Base-by-base conservation (phyloP, 352 stramenopile genomes). In the Peronosclerospora sorghi region DNA sequence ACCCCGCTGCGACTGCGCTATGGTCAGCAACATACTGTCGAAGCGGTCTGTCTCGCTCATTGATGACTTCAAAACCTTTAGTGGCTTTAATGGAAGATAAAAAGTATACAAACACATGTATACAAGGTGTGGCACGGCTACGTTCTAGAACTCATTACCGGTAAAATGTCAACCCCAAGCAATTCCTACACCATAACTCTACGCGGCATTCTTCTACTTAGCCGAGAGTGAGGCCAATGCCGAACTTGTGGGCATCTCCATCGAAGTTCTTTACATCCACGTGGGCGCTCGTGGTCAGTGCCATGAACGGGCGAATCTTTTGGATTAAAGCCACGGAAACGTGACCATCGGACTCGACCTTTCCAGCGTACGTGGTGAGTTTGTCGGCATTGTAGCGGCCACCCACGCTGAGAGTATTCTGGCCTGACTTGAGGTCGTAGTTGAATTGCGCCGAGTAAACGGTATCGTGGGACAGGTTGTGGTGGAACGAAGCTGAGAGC, bases 11-110 rank as follows among this genome's bases (percentile, higher is more conserved):
- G 95, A 91, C 70, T 98, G 93, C 45, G 96, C 94, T 30, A 99
- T 92, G 56, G 94, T 97, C 69, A 99, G 67, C 52, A 98, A 87
- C 56, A 99, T 73, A 15, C 76, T 89, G 68, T 99, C 96, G 59
- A 89, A 93, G 45, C 80, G 77, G 41, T 86, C 75, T 26, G 56
- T 68, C 51, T 85, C 76, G 36, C 61, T 82, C 73, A 86, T 88
- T 26, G 15, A 6, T 30, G 6, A 10, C 26, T 6, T 10, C 26
- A 30, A 10, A 10, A 30, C 26, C 10, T 30, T 10, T 10, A 30
- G 26, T 30, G n/a, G n/a, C n/a, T n/a, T n/a, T n/a, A n/a, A n/a
- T n/a, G n/a, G n/a, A n/a, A n/a, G n/a, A n/a, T n/a, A n/a, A n/a
- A n/a, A n/a, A n/a, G 26, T 30, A 30, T 12, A 30, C 12, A 12